phyloP scores from a whole-genome alignment of 2,329 filamentous ascomycete genomes.

The Hymenoscyphus occultus region DNA sequence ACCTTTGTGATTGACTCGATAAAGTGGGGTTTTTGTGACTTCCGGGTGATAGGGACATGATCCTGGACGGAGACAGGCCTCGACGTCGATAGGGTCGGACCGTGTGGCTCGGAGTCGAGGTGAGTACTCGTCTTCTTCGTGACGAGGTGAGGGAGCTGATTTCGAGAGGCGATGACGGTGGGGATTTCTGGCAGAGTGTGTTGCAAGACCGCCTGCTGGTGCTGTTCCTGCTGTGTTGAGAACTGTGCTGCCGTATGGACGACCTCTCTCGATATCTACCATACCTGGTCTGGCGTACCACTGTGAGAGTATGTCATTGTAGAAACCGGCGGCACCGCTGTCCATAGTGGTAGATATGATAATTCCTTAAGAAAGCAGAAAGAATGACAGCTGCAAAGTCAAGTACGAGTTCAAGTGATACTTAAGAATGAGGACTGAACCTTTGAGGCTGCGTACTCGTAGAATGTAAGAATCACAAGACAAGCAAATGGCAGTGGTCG shows the following conservation, averaged over 20 bases:
- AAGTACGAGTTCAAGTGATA: neutral
- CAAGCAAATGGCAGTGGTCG: neutral
- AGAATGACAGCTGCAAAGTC: neutral
- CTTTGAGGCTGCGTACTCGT: no score
- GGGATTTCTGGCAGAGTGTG: neutral
- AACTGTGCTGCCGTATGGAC: neutral
- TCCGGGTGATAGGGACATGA: neutral
- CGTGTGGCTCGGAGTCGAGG: neutral
- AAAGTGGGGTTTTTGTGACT: neutral
- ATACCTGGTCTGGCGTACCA: neutral
- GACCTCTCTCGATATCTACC: neutral
- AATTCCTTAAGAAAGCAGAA: neutral
- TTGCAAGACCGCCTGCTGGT: neutral
- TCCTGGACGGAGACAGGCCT: neutral
- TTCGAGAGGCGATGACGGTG: neutral
- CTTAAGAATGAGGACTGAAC: neutral
- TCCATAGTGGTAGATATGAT: neutral
- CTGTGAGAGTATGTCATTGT: neutral
- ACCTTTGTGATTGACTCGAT: neutral
- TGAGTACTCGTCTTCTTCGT: neutral
- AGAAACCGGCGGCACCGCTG: neutral
- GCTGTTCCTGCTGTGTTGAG: neutral
- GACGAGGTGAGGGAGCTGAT: neutral
- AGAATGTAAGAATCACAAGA: neutral
- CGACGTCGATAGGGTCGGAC: neutral